phyloP scores from a whole-genome alignment of 371 early-diverging fungal genomes.

The Choanephora cucurbitarum region DNA sequence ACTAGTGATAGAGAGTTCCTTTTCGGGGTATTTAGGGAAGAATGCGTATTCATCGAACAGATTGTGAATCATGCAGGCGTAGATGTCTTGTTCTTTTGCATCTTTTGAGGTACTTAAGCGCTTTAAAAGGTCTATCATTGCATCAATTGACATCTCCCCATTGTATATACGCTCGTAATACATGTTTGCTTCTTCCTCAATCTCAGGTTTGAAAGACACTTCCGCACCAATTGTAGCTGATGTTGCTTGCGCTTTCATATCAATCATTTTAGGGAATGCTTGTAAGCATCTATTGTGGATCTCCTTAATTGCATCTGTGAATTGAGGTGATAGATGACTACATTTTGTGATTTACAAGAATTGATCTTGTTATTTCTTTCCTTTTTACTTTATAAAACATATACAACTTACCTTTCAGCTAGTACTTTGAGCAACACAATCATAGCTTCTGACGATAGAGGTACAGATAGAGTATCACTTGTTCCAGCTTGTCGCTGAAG shows the following conservation, averaged over 20 bases:
- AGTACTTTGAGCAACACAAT: slow-evolving; percentile 64
- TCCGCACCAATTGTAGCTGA: slow-evolving; percentile 33
- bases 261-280: slow-evolving; percentile 62
- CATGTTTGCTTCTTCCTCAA: slow-evolving; percentile 77
- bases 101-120: slow-evolving; percentile 66
- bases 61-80: slow-evolving; percentile 80
- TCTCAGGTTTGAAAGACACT: slow-evolving; percentile 42
- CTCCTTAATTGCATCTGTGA: slow-evolving; percentile 59
- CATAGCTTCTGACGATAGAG: slow-evolving; percentile 66
- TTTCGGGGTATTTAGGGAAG: slow-evolving; percentile 92
- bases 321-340: slow-evolving; percentile 65
- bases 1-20: slow-evolving; percentile 84
- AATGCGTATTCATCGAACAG: slow-evolving; percentile 94
- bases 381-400: too few relatives aligned
- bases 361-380: too few relatives aligned
- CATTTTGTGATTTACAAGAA: too few relatives aligned
- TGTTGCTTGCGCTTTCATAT: slow-evolving; percentile 34
- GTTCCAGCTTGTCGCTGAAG: slow-evolving; percentile 1
- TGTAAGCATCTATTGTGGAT: slow-evolving; percentile 63
- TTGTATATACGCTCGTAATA: slow-evolving; percentile 80
- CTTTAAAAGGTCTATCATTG: slow-evolving; percentile 74
- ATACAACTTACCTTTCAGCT: slow-evolving; percentile 17
- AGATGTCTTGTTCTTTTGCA: slow-evolving; percentile 72
- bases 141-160: slow-evolving; percentile 67
- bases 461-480: slow-evolving; percentile 29